Conservation (phyloP, 2,329 filamentous ascomycete species). For the Sporothrix variecibatus region DNA sequence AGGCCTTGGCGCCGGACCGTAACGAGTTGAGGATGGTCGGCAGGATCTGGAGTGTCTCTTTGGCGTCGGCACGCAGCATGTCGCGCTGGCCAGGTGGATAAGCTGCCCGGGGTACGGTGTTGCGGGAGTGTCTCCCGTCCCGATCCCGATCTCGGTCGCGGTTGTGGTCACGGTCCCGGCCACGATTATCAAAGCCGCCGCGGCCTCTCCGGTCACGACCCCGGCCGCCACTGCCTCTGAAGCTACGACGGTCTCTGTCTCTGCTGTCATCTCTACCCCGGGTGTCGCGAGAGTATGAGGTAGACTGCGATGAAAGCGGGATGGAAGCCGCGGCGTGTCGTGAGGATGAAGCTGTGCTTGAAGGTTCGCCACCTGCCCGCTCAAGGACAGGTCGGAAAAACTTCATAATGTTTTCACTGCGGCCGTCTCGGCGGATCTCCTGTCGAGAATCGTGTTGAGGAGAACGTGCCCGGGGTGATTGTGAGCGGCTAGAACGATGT, state of each 20-base stretch:
- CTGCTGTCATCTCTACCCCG: background rate
- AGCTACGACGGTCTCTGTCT: background rate
- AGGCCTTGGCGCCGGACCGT: conserved; percentile 42
- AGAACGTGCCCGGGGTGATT: background rate
- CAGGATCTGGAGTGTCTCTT: conserved; percentile 51
- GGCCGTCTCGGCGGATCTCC: background rate
- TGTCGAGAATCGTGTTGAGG: background rate
- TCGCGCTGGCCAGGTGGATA: conserved; percentile 23
- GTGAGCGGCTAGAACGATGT: background rate
- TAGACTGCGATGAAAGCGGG: background rate
- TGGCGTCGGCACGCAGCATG: conserved; percentile 46
- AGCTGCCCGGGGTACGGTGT: background rate
- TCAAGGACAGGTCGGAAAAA: background rate
- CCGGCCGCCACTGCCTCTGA: background rate
- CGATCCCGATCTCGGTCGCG: background rate
- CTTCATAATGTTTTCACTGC: background rate
- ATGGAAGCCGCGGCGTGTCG: background rate
- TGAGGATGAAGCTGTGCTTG: background rate
- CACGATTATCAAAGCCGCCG: background rate
- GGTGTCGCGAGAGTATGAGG: background rate
- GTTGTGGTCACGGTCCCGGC: background rate
- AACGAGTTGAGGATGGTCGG: conserved; percentile 49
- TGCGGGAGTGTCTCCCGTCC: background rate
- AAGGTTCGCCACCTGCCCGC: background rate
- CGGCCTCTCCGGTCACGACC: background rate